A percentile compares a stretch with the other conserved stretches of the same genome.
Evolutionary conservation across 1,139 yeast species (phyloP).

Genomic region (Hyphopichia khmerensis): DNA sequence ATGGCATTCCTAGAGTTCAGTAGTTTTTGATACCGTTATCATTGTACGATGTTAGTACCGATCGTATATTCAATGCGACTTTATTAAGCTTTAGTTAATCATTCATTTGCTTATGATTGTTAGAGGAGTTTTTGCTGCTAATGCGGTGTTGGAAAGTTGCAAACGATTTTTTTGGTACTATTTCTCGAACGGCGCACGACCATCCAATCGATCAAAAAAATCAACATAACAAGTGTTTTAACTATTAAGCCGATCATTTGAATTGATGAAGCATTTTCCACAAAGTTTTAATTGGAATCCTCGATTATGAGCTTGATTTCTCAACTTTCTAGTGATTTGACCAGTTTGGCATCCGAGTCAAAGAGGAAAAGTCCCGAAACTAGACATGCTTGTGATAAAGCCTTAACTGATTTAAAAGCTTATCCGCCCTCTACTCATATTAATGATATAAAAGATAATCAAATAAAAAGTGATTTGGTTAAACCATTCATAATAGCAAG

Average conservation of each 20-base stretch:
- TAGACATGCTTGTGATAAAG: constrained; percentile 62
- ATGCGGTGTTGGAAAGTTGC: too few relatives aligned
- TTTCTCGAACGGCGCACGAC: background rate
- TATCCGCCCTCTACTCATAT: constrained; percentile 15
- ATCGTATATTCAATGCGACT: too few relatives aligned
- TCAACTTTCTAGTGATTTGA: constrained; percentile 56
- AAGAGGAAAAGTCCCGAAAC: constrained; percentile 69
- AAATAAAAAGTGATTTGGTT: constrained; percentile 52
- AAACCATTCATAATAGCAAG: constrained; percentile 75
- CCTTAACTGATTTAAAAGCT: constrained; percentile 49
- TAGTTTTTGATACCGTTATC: too few relatives aligned
- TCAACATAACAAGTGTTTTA: background rate
- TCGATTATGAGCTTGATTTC: constrained; percentile 13
- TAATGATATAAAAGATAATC: constrained; percentile 21
- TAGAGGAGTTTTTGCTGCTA: too few relatives aligned
- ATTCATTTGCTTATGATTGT: too few relatives aligned
- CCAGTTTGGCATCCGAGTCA: constrained; percentile 62
- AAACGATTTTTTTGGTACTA: too few relatives aligned
- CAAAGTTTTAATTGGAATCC: background rate
- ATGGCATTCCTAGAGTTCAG: too few relatives aligned
- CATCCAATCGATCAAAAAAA: background rate
- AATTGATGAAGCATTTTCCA: too few relatives aligned
- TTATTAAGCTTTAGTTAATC: too few relatives aligned
- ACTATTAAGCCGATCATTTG: too few relatives aligned
- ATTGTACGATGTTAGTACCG: too few relatives aligned